A percentile compares a stretch with the other conserved stretches of the same genome.
phyloP scores from a whole-genome alignment of 768 basidiomycete genomes.

The Pisolithus tinctorius region DNA sequence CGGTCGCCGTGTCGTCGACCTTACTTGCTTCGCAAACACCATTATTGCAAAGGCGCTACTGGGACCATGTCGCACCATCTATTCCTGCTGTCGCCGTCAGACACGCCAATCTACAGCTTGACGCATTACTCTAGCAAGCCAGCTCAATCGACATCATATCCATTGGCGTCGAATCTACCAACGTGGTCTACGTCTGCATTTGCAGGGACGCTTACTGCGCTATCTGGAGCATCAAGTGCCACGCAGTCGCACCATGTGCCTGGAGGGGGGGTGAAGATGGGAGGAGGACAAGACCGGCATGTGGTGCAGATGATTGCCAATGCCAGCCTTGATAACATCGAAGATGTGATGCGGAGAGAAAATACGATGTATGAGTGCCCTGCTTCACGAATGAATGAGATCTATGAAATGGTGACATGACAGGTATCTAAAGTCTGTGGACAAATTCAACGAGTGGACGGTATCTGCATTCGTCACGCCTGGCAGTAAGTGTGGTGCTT shows the following conservation, averaged over 20 bases:
- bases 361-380: constrained; percentile 59
- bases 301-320: constrained; percentile 99
- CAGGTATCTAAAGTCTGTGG: constrained; percentile 93
- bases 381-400: constrained; percentile 2
- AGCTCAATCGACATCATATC: constrained; percentile 47
- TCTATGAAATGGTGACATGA: constrained; percentile 12
- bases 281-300: constrained; percentile 82
- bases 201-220: constrained; percentile 79
- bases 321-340: constrained; percentile 89
- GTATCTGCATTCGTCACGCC: constrained; percentile 95
- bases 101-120: constrained; percentile 78
- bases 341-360: constrained; percentile 85
- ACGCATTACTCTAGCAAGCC: constrained; percentile 81
- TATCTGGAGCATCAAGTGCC: constrained; percentile 78
- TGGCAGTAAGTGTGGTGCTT: constrained; percentile 58
- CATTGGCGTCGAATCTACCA: constrained; percentile 76
- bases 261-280: constrained; percentile 61
- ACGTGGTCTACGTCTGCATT: constrained; percentile 91
- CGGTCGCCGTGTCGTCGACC: no score
- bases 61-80: constrained; percentile 75
- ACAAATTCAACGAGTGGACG: constrained; percentile 99
- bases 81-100: constrained; percentile 79
- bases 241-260: constrained; percentile 54
- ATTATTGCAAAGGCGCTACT: no score
- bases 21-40: no score